Percentiles rank a stretch among this genome's conserved stretches.
Conservation (phyloP, 2,329 filamentous ascomycete genomes). For the Colletotrichum sp. region DNA sequence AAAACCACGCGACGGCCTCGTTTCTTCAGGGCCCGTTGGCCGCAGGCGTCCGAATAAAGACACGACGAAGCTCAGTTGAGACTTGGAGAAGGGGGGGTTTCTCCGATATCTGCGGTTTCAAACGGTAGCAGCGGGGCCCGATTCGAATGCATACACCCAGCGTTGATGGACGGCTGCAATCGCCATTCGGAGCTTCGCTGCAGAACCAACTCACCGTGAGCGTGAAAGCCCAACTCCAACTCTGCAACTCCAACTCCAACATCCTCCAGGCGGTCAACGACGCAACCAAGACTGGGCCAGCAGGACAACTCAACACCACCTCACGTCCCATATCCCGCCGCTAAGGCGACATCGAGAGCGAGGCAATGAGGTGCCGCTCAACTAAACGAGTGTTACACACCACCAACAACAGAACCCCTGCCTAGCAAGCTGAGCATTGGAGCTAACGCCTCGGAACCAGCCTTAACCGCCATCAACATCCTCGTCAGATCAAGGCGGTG, state of each 20-base stretch:
- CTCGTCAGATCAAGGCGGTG: conserved; percentile 3
- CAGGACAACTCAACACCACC: background rate
- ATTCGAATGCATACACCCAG: background rate
- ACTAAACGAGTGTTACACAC: background rate
- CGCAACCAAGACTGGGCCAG: background rate
- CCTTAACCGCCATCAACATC: background rate
- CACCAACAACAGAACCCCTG: background rate
- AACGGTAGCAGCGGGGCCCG: background rate
- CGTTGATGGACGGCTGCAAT: background rate
- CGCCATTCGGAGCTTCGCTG: background rate
- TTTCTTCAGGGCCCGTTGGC: background rate
- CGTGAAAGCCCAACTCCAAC: background rate
- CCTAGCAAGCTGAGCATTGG: background rate
- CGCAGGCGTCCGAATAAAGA: background rate
- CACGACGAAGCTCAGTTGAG: background rate
- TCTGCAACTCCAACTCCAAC: background rate
- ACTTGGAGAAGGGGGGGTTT: background rate
- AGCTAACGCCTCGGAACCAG: background rate
- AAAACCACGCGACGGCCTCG: background rate
- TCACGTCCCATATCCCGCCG: background rate
- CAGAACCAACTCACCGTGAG: background rate
- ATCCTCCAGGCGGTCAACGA: background rate
- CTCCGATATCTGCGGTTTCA: background rate
- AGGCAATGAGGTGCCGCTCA: background rate
- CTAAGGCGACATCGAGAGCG: background rate